phyloP scores from a whole-genome alignment of 257 asterid species.

The Orobanche coerulescens region DNA sequence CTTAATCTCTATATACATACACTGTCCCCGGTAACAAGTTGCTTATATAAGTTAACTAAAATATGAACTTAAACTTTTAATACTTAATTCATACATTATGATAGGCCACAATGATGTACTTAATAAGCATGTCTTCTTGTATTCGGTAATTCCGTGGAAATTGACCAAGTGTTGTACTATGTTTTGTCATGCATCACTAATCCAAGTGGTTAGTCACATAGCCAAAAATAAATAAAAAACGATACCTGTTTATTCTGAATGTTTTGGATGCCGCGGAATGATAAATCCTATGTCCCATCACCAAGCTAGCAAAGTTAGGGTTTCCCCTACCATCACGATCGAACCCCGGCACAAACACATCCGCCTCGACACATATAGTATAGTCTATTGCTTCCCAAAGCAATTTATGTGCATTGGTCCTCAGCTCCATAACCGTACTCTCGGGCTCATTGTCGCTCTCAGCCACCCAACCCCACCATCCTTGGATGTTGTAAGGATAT shows the following conservation, averaged over 20 bases:
- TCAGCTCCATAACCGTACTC: conserved; percentile 81
- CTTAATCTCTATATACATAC: too few species aligned
- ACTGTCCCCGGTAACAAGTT: too few species aligned
- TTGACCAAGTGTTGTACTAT: too few species aligned
- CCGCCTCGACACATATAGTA: conserved; percentile 72
- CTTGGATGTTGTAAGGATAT: conserved; percentile 82
- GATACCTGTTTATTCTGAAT: conserved; percentile 66
- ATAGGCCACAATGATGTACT: too few species aligned
- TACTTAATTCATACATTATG: too few species aligned
- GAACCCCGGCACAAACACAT: conserved; percentile 78
- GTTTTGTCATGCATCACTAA: too few species aligned
- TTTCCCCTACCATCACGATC: conserved; percentile 90
- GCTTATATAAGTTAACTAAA: too few species aligned
- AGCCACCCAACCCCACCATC: conserved; percentile 99
- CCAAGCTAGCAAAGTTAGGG: conserved; percentile 86
- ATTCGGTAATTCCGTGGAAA: too few species aligned
- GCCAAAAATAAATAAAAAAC: too few species aligned
- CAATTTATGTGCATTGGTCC: conserved; percentile 86
- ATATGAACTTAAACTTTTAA: too few species aligned
- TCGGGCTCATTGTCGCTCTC: conserved; percentile 97
- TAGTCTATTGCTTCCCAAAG: conserved; percentile 95
- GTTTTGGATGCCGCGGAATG: conserved; percentile 64
- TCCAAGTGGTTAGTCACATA: too few species aligned
- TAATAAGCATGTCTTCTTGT: too few species aligned
- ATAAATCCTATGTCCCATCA: conserved; percentile 84